Conservation (phyloP, 2,329 filamentous ascomycete species). For the Phaeosphaeriaceae sp. region DNA sequence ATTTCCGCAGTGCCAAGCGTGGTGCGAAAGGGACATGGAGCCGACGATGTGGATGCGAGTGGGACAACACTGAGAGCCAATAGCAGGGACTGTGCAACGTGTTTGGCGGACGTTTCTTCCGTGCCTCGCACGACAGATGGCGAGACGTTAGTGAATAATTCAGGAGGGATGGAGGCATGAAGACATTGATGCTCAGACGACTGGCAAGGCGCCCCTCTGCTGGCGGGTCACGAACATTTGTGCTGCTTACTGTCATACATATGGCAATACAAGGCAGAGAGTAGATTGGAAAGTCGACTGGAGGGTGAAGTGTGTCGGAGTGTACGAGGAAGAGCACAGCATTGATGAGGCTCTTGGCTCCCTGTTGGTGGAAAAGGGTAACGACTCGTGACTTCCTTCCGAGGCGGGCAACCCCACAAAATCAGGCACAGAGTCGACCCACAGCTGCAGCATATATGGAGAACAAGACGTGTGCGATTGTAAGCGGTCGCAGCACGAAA, state of each 20-base stretch:
- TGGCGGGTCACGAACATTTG: neutral
- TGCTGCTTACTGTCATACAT: neutral
- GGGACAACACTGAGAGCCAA: conserved; percentile 2
- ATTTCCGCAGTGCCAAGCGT: conserved; percentile 28
- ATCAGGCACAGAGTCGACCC: conserved; percentile 7
- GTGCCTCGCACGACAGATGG: neutral
- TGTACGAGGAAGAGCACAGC: conserved; percentile 17
- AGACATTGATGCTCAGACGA: too few species aligned
- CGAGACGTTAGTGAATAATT: neutral
- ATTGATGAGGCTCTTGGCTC: conserved; percentile 29
- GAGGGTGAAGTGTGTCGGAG: neutral
- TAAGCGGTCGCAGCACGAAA: conserved; percentile 13
- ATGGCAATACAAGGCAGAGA: too few species aligned
- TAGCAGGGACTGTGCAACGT: neutral
- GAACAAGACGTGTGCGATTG: conserved; percentile 21
- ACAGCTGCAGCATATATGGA: conserved; percentile 7
- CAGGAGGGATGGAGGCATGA: too few species aligned
- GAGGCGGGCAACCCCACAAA: conserved; percentile 15
- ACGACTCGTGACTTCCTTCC: conserved; percentile 11
- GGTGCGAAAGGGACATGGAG: conserved; percentile 11
- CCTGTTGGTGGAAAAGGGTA: neutral
- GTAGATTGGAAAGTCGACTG: neutral
- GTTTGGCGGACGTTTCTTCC: neutral
- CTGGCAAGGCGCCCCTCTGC: too few species aligned
- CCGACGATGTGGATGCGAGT: conserved; percentile 1